Percentiles rank a stretch among this genome's conserved stretches.
phyloP scores from a whole-genome alignment of 257 asterid genomes.

The Salvia splendens region DNA sequence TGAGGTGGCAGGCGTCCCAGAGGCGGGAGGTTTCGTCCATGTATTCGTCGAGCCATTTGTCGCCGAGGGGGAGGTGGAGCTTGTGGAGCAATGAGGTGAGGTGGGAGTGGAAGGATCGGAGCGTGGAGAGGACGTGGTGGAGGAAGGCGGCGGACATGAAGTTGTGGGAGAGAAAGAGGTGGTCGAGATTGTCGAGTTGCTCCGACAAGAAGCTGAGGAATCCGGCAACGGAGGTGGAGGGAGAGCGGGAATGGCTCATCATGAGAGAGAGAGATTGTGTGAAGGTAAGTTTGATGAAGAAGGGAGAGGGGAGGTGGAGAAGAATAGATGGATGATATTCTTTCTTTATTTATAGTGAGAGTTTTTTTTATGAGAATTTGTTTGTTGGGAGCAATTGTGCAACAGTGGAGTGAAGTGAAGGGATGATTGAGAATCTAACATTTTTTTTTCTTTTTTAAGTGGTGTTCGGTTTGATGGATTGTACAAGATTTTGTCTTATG shows the following conservation, averaged over 20 bases:
- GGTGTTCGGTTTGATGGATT: too few species aligned
- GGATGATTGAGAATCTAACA: too few species aligned
- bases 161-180: conserved; percentile 49
- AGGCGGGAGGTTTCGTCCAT: conserved; percentile 86
- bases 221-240: conserved; percentile 49
- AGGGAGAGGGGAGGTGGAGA: background rate
- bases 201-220: conserved; percentile 56
- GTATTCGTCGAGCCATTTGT: conserved; percentile 79
- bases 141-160: conserved; percentile 68
- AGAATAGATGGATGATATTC: background rate
- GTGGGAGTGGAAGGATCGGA: conserved; percentile 65
- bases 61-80: conserved; percentile 65
- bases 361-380: conserved; percentile 30
- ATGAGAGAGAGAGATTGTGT: conserved; percentile 26
- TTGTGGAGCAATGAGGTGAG: conserved; percentile 52
- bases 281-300: background rate
- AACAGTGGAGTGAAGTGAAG: conserved; percentile 6
- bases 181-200: conserved; percentile 64
- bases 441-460: too few species aligned
- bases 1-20: conserved; percentile 72
- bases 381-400: conserved; percentile 72
- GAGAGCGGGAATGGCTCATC: conserved; percentile 51
- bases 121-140: conserved; percentile 59
- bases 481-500: too few species aligned
- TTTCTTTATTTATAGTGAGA: conserved; percentile 4